Evolutionary conservation across 2,329 filamentous ascomycete genomes (phyloP), one percentile per base, ranked within the genome.

Genomic region (Penicillium sp.): DNA sequence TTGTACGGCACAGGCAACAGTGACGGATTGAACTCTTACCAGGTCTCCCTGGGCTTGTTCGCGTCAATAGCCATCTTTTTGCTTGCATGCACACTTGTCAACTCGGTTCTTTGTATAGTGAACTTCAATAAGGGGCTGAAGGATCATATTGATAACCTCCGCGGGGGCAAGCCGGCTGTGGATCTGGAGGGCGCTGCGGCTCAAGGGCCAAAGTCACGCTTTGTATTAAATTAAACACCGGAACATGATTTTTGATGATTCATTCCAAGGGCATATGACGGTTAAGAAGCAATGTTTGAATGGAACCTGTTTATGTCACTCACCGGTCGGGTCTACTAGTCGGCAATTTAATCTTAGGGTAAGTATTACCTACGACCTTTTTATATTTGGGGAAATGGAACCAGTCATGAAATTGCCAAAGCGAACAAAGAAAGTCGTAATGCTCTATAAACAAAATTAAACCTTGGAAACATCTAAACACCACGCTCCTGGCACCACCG

Each of bases 401-500:
- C 4, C 20, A 2, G 4, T 22, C 20, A 22, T 22, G 20, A 22
- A 22, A 22, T 22, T 22, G 20, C 20, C 20, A 22, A 22, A 22
- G 2, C 20, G 4, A 22, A 22, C 20, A 7, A 35, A 16, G 31
- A 35, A 35, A 35, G 31, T 35, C 14, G 14, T 33, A 18, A 18
- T 38, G 20, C 35, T 27, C 39, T 27, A 41, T 41, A 2, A 8
- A 16, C 39, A 33, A 20, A 14, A 40, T 40, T 8, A 9, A 2
- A 46, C 2, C 16, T 13, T 24, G 59, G 50, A 11, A 30, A 11
- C 1, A 24, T 44, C 24, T 56, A 74, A 42, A 74, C 73, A 5
- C 74, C 73, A 25, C 75, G 67, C 56, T 78, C 75, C 55, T 73
- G 63, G 48, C 75, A 77, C 69, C 74, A 78, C 54, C 63, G 69